phyloP scores from a whole-genome alignment of 1,139 yeast species.

The Debaryomyces udenii region DNA sequence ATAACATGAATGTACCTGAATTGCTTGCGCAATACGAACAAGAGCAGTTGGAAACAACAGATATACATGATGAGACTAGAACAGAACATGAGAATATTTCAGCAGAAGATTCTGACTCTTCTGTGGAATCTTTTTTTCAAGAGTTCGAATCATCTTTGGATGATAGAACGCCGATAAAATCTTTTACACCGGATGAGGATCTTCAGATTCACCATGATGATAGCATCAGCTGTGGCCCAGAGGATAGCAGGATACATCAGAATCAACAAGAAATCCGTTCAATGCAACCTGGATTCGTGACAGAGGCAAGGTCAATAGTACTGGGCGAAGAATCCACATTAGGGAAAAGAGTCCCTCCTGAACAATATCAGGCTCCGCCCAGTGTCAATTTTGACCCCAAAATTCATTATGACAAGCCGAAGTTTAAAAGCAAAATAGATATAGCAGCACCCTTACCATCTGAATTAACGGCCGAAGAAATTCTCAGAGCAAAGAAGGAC shows the following conservation, averaged over 20 bases:
- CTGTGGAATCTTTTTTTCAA: neutral
- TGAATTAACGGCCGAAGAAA: conserved; percentile 10
- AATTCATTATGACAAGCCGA: neutral
- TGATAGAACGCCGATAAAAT: conserved; percentile 8
- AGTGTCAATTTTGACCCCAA: conserved; percentile 5
- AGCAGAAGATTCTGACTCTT: neutral
- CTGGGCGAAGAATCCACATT: conserved; percentile 3
- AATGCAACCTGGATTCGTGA: neutral
- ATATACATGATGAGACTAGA: neutral
- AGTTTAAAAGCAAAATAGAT: neutral
- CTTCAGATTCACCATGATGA: neutral
- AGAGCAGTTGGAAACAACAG: neutral
- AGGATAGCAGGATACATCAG: neutral
- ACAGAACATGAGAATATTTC: neutral
- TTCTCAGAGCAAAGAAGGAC: conserved; percentile 22
- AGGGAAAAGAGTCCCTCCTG: neutral
- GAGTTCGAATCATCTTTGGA: neutral
- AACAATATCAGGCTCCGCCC: neutral
- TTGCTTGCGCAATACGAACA: conserved; percentile 2
- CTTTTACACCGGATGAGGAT: neutral
- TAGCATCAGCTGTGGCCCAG: neutral
- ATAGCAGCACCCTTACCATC: conserved; percentile 6
- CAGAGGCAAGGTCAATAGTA: neutral
- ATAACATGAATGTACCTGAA: conserved; percentile 2
- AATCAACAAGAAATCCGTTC: neutral